Evolutionary conservation across 208 protist species (phyloP).

Genomic region (Acanthamoeba lenticulata): DNA sequence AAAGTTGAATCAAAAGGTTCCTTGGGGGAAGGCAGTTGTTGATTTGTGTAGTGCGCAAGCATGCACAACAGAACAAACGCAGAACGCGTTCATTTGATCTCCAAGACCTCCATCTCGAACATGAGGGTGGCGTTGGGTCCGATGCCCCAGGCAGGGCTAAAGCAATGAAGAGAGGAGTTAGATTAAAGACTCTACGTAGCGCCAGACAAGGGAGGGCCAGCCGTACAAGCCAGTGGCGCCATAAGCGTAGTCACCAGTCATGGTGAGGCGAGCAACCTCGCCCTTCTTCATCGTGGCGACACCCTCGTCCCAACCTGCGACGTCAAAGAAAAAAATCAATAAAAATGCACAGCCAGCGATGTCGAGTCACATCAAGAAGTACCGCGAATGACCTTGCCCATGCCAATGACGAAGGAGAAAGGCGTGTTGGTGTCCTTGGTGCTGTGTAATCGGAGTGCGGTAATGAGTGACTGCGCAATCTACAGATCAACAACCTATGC

Average conservation of each 20-base stretch:
- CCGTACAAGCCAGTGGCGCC: slow-evolving; percentile 36
- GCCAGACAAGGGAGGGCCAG: not conserved
- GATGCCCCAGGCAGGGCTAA: slow-evolving; percentile 35
- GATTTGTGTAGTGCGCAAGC: too few relatives aligned
- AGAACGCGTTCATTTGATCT: slow-evolving; percentile 20
- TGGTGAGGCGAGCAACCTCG: slow-evolving; percentile 55
- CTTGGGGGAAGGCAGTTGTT: too few relatives aligned
- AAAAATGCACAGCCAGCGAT: not conserved
- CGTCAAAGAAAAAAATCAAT: not conserved
- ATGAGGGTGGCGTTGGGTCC: slow-evolving; percentile 19
- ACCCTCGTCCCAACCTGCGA: slow-evolving; percentile 61
- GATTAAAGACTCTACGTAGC: too few relatives aligned
- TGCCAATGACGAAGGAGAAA: slow-evolving; percentile 45
- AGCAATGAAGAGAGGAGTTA: not conserved
- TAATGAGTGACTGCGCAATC: not conserved
- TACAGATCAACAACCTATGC: not conserved
- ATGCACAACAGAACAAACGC: too few relatives aligned
- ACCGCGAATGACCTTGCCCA: slow-evolving; percentile 66
- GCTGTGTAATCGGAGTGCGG: not conserved
- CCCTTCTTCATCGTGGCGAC: slow-evolving; percentile 60
- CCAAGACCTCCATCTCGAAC: slow-evolving; percentile 55
- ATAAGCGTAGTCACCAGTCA: slow-evolving; percentile 65
- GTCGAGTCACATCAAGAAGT: not conserved
- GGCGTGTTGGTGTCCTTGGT: slow-evolving; percentile 58
- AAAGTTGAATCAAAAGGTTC: too few relatives aligned